Evolutionary conservation across 202 grass and related monocot species (phyloP).

Genomic region (Bolboschoenoplectus hybrid): DNA sequence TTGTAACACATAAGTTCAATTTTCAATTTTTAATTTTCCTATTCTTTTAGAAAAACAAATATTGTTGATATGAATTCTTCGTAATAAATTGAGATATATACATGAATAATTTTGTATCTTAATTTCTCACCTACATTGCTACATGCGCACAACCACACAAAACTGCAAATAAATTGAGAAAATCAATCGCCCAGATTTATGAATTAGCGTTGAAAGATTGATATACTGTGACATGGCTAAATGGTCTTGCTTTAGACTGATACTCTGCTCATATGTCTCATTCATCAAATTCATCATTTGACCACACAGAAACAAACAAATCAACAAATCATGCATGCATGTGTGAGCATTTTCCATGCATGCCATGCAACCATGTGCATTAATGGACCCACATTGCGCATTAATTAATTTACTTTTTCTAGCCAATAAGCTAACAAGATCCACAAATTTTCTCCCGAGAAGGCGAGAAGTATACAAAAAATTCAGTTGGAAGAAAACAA

Average conservation of each 20-base stretch:
- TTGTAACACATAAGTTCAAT: background rate
- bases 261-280: background rate
- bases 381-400: background rate
- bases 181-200: background rate
- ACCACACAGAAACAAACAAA: constrained; percentile 17
- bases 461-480: background rate
- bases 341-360: constrained; percentile 30
- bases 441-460: background rate
- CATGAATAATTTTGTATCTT: background rate
- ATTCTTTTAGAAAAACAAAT: background rate
- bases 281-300: constrained; percentile 24
- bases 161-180: background rate
- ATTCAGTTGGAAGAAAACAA: background rate
- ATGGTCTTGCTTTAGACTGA: background rate
- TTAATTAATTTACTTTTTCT: background rate
- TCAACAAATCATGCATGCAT: constrained; percentile 14
- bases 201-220: background rate
- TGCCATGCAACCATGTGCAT: constrained; percentile 26
- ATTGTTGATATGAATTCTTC: background rate
- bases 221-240: background rate
- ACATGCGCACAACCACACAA: background rate
- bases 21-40: too few species aligned
- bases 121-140: background rate
- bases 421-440: background rate
- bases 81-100: background rate